These are phyloP conservation scores for Pulveroboletus sp. DNA, from an alignment of 768 basidiomycete genomes.

Conservation along the genomic window DNA sequence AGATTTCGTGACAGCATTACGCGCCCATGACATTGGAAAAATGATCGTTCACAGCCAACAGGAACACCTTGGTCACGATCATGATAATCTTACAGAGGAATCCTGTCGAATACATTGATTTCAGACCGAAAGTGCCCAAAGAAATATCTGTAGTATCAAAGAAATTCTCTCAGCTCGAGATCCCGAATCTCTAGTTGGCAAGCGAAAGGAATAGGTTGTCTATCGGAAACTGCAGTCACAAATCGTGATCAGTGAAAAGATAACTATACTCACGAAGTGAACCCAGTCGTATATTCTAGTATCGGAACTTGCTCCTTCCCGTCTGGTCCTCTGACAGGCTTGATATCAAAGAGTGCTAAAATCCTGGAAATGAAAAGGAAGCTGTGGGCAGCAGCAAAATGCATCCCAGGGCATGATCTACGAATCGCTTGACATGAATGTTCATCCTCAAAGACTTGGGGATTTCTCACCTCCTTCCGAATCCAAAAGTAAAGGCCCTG, in stretches of 20 bases:
- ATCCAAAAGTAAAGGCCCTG: conserved; percentile 15
- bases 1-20: no score
- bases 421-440: neutral
- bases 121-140: no score
- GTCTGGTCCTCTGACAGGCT: conserved; percentile 13
- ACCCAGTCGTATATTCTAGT: conserved; percentile 1
- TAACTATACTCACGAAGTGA: conserved; percentile 2
- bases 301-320: conserved; percentile 19
- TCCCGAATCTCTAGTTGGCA: conserved; percentile 3
- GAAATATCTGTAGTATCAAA: neutral
- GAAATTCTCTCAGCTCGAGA: neutral
- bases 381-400: conserved; percentile 19
- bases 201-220: neutral
- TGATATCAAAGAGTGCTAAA: conserved; percentile 24
- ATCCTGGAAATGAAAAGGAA: conserved; percentile 21
- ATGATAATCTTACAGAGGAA: no score
- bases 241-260: neutral
- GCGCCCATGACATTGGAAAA: no score
- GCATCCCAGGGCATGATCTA: conserved; percentile 16
- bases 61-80: no score
- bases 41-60: no score
- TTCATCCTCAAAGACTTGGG: neutral
- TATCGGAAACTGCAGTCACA: neutral
- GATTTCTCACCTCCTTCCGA: conserved; percentile 15
- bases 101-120: no score